Percentiles rank a stretch among this genome's conserved stretches.
Conservation (phyloP, 2,329 filamentous ascomycete genomes). For the Aspergillus versicolor region DNA sequence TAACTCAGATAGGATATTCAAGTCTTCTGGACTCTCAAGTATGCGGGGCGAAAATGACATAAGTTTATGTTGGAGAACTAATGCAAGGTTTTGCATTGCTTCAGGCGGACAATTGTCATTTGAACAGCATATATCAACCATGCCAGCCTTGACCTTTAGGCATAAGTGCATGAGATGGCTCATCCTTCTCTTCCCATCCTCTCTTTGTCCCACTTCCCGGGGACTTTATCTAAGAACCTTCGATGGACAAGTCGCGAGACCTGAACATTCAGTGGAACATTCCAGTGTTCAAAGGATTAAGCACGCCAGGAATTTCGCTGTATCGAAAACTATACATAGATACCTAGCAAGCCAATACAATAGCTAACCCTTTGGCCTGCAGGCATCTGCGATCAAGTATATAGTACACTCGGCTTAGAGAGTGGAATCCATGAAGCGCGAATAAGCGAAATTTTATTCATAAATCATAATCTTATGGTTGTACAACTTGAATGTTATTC, state of each 20-base stretch:
- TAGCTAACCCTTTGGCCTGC: neutral
- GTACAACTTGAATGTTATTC: constrained; percentile 51
- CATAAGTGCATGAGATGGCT: constrained; percentile 14
- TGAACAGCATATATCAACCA: constrained; percentile 1
- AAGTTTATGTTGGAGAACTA: neutral
- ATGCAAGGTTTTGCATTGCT: constrained; percentile 5
- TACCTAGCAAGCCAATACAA: neutral
- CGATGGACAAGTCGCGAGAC: neutral
- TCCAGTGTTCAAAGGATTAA: neutral
- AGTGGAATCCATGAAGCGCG: neutral
- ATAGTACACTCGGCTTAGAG: constrained; percentile 4
- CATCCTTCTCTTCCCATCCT: neutral
- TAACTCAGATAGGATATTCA: neutral
- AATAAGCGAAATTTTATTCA: constrained; percentile 2
- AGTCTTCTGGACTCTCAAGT: neutral
- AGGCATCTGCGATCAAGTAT: neutral
- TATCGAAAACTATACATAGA: neutral
- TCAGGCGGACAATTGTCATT: constrained; percentile 8
- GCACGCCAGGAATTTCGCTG: neutral
- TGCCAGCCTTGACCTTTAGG: constrained; percentile 14
- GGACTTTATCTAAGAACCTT: neutral
- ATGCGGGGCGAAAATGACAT: neutral
- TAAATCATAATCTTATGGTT: constrained; percentile 33
- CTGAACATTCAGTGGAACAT: neutral
- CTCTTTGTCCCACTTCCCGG: constrained; percentile 5